phyloP scores from a whole-genome alignment of 179 eudicot species.

The Beta macrorhiza region DNA sequence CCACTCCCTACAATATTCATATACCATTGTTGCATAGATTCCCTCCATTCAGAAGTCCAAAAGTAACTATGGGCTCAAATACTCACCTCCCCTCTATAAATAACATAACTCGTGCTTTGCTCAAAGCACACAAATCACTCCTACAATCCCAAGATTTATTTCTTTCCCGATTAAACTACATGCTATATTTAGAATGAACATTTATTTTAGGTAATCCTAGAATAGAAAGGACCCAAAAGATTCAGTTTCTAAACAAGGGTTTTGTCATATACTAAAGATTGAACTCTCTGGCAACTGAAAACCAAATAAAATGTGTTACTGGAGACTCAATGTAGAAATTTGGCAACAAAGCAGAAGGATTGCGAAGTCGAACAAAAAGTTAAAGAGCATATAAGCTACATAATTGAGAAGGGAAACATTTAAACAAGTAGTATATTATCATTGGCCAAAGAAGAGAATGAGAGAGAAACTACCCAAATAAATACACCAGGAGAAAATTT shows the following conservation, averaged over 20 bases:
- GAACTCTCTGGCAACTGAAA: conserved; percentile 3
- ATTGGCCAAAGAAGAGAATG: too few species aligned
- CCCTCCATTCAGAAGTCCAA: background rate
- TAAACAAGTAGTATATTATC: background rate
- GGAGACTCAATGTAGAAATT: background rate
- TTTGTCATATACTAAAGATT: background rate
- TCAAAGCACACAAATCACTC: background rate
- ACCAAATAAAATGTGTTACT: background rate
- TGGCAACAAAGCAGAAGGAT: background rate
- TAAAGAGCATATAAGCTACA: background rate
- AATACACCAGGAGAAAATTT: background rate
- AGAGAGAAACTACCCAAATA: background rate
- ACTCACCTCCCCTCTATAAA: background rate
- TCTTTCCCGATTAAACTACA: background rate
- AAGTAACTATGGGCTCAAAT: background rate
- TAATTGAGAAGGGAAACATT: background rate
- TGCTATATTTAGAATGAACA: background rate
- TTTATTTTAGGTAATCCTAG: background rate
- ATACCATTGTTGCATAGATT: background rate
- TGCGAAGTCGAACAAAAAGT: background rate
- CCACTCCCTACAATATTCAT: background rate
- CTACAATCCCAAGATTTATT: background rate
- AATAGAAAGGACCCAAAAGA: background rate
- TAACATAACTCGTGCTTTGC: background rate
- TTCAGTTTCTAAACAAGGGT: background rate